phyloP scores from a whole-genome alignment of 768 basidiomycete species.

The Rubroboletus pulcherrimus region DNA sequence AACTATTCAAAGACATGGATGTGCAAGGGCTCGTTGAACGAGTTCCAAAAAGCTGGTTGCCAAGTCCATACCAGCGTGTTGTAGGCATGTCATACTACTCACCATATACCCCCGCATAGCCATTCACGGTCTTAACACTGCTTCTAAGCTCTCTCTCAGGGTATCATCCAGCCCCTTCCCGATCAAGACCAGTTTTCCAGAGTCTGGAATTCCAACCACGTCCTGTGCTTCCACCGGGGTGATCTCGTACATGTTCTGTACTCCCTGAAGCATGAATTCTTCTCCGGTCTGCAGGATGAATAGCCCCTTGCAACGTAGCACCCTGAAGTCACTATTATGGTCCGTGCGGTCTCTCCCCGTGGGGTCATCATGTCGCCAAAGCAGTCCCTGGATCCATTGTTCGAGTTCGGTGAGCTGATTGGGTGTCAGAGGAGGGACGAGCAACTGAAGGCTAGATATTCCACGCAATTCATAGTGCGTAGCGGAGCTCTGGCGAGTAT shows the following conservation, averaged over 20 bases:
- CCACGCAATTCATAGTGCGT: slow-evolving; percentile 70
- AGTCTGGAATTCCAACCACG: slow-evolving; percentile 48
- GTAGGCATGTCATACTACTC: neutral
- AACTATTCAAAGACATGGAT: neutral
- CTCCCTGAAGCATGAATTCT: slow-evolving; percentile 83
- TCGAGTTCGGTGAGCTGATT: slow-evolving; percentile 56
- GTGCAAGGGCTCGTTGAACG: neutral
- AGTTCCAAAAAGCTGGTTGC: neutral
- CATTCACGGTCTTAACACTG: slow-evolving; percentile 8
- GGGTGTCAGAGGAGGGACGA: slow-evolving; percentile 55
- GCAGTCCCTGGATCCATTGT: slow-evolving; percentile 71
- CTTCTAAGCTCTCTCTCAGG: slow-evolving; percentile 53
- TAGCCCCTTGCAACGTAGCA: slow-evolving; percentile 88
- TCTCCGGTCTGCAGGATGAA: slow-evolving; percentile 53
- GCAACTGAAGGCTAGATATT: slow-evolving; percentile 77
- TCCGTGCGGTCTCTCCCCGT: slow-evolving; percentile 29
- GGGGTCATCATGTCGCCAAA: slow-evolving; percentile 73
- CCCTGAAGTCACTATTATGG: slow-evolving; percentile 38
- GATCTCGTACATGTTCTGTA: slow-evolving; percentile 87
- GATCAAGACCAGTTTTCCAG: slow-evolving; percentile 84
- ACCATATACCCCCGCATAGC: neutral
- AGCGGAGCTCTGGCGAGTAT: slow-evolving; percentile 33
- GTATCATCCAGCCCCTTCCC: slow-evolving; percentile 68
- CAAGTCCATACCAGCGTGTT: neutral
- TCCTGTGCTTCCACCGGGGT: slow-evolving; percentile 38